Percentiles rank a stretch among this genome's conserved stretches.
phyloP scores from a whole-genome alignment of 768 basidiomycete genomes.

The Mycena rebaudengoi region DNA sequence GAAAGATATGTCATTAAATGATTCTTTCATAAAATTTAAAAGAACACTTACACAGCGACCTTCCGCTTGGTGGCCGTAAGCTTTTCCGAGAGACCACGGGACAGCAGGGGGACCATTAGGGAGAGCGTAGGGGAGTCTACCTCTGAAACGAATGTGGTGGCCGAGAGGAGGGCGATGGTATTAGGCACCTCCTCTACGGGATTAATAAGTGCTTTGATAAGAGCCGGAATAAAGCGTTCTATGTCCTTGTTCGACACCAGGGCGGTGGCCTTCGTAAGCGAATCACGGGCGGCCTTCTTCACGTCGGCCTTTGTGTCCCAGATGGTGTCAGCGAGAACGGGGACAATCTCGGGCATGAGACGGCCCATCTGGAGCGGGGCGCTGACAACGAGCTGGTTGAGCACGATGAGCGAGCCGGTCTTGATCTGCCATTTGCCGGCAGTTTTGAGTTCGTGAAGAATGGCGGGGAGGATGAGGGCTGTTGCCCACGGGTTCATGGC shows the following conservation, averaged over 20 bases:
- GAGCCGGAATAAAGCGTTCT: conserved; percentile 95
- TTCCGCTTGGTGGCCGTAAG: conserved; percentile 96
- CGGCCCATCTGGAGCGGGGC: conserved; percentile 86
- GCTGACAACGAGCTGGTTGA: conserved; percentile 87
- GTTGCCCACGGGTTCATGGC: conserved; percentile 91
- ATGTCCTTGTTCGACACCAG: conserved; percentile 99
- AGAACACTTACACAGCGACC: conserved; percentile 84
- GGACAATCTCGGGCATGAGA: conserved; percentile 94
- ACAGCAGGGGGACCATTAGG: conserved; percentile 95
- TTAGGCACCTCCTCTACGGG: conserved; percentile 99
- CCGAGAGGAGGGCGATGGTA: conserved; percentile 93
- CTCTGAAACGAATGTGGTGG: conserved; percentile 99
- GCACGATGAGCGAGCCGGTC: conserved; percentile 81
- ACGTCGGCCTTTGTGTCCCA: conserved; percentile 99
- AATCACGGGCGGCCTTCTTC: conserved; percentile 96
- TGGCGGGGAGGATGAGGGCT: conserved; percentile 80
- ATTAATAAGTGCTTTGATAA: conserved; percentile 98
- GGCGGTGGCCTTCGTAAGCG: conserved; percentile 93
- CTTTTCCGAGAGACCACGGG: conserved; percentile 94
- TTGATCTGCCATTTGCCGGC: conserved; percentile 99
- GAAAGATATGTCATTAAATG: conserved; percentile 29
- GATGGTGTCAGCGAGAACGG: conserved; percentile 92
- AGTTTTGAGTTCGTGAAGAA: conserved; percentile 93
- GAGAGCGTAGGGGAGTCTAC: conserved; percentile 97
- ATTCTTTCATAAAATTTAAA: too few species aligned